Evolutionary conservation across 2,329 filamentous ascomycete species (phyloP).

Genomic region (Phialophora verrucosa): DNA sequence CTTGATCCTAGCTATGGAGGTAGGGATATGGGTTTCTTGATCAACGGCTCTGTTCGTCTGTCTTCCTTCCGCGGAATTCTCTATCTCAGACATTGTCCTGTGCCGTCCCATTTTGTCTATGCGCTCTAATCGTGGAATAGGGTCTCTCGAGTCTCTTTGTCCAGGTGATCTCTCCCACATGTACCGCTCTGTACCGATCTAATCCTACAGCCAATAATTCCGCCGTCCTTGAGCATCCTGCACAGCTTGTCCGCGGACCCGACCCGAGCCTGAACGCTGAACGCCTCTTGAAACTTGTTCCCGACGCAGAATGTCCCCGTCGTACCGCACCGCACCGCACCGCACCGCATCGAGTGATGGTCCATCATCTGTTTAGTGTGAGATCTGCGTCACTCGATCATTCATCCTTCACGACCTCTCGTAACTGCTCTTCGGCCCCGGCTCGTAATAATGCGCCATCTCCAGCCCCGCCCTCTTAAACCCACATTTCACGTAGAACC

Average conservation of each 20-base stretch:
- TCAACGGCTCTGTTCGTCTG: too few relatives aligned
- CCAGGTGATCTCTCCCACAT: neutral
- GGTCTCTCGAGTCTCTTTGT: neutral
- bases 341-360: neutral
- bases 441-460: conserved; percentile 90
- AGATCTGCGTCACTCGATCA: neutral
- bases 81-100: neutral
- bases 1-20: neutral
- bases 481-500: conserved; percentile 97
- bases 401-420: conserved; percentile 16
- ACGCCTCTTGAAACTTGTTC: neutral
- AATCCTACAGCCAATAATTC: neutral
- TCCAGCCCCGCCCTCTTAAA: conserved; percentile 90
- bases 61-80: neutral
- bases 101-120: neutral
- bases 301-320: neutral
- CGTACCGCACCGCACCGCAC: too few relatives aligned
- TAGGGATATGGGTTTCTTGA: neutral
- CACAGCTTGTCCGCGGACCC: neutral
- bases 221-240: neutral
- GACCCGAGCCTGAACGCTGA: neutral
- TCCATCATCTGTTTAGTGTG: neutral
- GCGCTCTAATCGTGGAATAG: neutral
- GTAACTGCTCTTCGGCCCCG: conserved; percentile 23
- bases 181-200: neutral